These are phyloP conservation scores for Xylaria venustula DNA, from an alignment of 495 filamentous ascomycete species.

Conservation along the genomic window DNA sequence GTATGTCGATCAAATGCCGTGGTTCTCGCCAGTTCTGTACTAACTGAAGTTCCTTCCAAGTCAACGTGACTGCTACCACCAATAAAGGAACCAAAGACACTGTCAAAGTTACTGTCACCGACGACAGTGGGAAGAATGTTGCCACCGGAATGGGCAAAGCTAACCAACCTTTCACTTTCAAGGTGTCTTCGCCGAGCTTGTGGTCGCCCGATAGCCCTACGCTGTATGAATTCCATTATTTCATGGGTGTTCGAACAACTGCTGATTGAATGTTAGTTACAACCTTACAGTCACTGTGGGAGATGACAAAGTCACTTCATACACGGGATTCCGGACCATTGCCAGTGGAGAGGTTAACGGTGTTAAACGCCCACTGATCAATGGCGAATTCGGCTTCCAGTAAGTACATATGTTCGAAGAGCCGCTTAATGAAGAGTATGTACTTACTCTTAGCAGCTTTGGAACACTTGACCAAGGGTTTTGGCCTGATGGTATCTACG, in stretches of 20 bases:
- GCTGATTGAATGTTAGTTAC: slow-evolving; percentile 35
- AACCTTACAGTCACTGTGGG: slow-evolving; percentile 58
- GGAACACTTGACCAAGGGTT: slow-evolving; percentile 68
- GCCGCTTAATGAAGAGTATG: not conserved
- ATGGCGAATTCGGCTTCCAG: slow-evolving; percentile 63
- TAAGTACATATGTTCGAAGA: not conserved
- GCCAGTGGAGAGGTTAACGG: slow-evolving; percentile 53
- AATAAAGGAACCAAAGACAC: slow-evolving; percentile 9
- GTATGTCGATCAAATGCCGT: slow-evolving; percentile 32
- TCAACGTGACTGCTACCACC: slow-evolving; percentile 50
- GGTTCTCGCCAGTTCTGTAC: not conserved
- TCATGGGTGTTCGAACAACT: not conserved
- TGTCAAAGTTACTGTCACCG: slow-evolving; percentile 41
- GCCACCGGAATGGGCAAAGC: slow-evolving; percentile 32
- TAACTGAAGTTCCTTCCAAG: slow-evolving; percentile 26
- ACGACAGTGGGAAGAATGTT: slow-evolving; percentile 39
- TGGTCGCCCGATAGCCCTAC: slow-evolving; percentile 63
- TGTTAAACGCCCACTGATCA: slow-evolving; percentile 59
- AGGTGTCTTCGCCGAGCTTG: slow-evolving; percentile 46
- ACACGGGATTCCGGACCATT: slow-evolving; percentile 67
- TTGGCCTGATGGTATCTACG: slow-evolving; percentile 67
- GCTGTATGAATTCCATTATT: slow-evolving; percentile 27
- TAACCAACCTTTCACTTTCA: slow-evolving; percentile 51
- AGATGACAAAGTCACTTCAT: slow-evolving; percentile 55
- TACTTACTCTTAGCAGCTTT: slow-evolving; percentile 31